These are phyloP conservation scores for Termitomyces sp. DNA, from an alignment of 768 basidiomycete genomes.

Conservation along the genomic window DNA sequence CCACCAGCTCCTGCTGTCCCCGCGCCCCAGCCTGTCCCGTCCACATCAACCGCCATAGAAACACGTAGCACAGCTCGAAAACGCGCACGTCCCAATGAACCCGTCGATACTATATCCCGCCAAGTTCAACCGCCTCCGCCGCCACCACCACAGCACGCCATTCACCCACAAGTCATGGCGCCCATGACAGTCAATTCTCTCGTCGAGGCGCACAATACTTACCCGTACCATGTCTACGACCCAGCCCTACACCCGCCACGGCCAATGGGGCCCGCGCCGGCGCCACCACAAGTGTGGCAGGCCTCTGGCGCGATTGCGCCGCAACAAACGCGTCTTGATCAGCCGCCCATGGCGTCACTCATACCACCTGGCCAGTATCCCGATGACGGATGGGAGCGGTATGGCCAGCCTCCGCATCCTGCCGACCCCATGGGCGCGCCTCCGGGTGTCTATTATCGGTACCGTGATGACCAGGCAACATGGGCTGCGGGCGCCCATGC, in stretches of 20 bases:
- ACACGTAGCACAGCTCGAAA: slow-evolving; percentile 8
- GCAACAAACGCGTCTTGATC: slow-evolving; percentile 57
- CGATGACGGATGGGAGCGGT: slow-evolving; percentile 59
- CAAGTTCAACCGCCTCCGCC: slow-evolving; percentile 14
- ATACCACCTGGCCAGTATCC: slow-evolving; percentile 48
- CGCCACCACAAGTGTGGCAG: slow-evolving; percentile 65
- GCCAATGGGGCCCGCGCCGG: slow-evolving; percentile 42
- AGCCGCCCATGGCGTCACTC: slow-evolving; percentile 37
- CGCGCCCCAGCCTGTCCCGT: slow-evolving; percentile 2
- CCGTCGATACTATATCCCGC: slow-evolving; percentile 6
- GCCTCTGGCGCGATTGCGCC: slow-evolving; percentile 57
- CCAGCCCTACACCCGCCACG: slow-evolving; percentile 30
- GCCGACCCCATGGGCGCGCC: slow-evolving; percentile 46
- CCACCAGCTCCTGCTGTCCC: slow-evolving; percentile 5
- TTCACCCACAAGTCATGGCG: slow-evolving; percentile 19
- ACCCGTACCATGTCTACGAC: slow-evolving; percentile 34
- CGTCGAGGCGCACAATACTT: slow-evolving; percentile 27
- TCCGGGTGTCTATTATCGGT: slow-evolving; percentile 55
- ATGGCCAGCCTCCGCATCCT: slow-evolving; percentile 40
- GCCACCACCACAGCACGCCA: slow-evolving; percentile 10
- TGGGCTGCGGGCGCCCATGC: slow-evolving; percentile 45
- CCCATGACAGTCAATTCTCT: slow-evolving; percentile 27
- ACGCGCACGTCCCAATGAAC: slow-evolving; percentile 7
- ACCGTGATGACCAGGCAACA: slow-evolving; percentile 53
- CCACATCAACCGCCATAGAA: slow-evolving; percentile 6